Conservation (phyloP, 106 monocot species). For the Agapanthus africanus region DNA sequence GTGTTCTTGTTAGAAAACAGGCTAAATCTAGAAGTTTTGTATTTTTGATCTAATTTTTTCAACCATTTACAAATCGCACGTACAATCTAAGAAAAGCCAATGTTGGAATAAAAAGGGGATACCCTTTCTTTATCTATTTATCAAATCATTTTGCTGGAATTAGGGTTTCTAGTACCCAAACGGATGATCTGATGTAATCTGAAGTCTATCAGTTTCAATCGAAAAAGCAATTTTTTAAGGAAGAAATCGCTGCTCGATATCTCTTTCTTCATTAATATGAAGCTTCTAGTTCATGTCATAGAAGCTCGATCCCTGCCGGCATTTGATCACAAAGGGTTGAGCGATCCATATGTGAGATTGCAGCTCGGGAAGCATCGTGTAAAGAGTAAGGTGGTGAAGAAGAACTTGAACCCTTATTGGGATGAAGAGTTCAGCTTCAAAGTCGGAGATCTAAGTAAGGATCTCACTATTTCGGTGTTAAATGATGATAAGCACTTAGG, state of each 20-base stretch:
- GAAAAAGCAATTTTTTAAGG: neutral
- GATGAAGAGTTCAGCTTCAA: slow-evolving; percentile 68
- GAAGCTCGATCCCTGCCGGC: slow-evolving; percentile 69
- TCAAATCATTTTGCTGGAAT: no score
- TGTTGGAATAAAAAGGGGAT: neutral
- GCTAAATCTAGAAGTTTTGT: neutral
- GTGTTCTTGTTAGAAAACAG: neutral
- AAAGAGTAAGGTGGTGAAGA: slow-evolving; percentile 64
- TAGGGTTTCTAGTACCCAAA: neutral
- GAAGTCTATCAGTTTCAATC: neutral
- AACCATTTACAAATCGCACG: neutral
- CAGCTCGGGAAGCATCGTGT: slow-evolving; percentile 52
- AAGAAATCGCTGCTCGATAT: neutral
- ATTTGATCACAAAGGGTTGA: slow-evolving; percentile 51
- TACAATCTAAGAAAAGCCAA: neutral
- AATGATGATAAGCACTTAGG: slow-evolving; percentile 67
- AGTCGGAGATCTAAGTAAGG: slow-evolving; percentile 58
- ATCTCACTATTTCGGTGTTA: slow-evolving; percentile 46
- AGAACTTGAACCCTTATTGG: slow-evolving; percentile 60
- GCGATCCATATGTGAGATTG: slow-evolving; percentile 72
- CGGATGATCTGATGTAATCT: neutral
- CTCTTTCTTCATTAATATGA: slow-evolving; percentile 30
- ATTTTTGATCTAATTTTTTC: neutral
- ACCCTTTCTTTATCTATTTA: no score
- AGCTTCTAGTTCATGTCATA: slow-evolving; percentile 56